Base-by-base conservation (phyloP, 805 yeast species). In the Hanseniaspora lindneri region DNA sequence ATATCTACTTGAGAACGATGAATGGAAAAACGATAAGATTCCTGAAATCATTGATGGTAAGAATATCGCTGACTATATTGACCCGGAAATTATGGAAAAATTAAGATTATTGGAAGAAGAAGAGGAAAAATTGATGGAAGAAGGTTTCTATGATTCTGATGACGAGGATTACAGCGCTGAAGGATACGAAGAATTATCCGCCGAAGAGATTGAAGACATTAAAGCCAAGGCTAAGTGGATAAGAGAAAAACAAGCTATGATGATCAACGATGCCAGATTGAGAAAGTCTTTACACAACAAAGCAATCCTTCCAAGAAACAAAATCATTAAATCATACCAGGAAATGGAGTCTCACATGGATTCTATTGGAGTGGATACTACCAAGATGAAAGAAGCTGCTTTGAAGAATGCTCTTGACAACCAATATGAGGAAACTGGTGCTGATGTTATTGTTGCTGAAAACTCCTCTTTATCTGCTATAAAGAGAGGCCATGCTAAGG, bases 1-100 rank as follows among this genome's bases (percentile, higher is more conserved):
- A 60, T 92, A 94, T 67, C 57, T 92, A 53, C 72, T 92, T 57
- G 98, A 89, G 57, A 89, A 92, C 63, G 97, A 89, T 46, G 94
- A 85, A 55, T 92, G 99, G 99, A 89, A 89, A 75, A 78, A 86
- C 56, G 99, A 92, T 66, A 75, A 82, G 54, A 86, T 92, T 86
- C 99, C 99, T 24, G 99, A 92, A 72, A 75, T 92, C 48, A 71
- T 92, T 63, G 87, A 92, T 61, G 99, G 99, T 68, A 83, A 79
- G 71, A 92, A 92, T 63, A 96, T 92, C 51, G 89, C 87, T 68
- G 99, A 92, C 68, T 92, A 83, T 80, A 74, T 92, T 65, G 99
- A 92, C 61, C 86, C 95, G 37, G 98, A 92, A 57, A 92, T 92
- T 62, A 83, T 87, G 42, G 82, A 85, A 55, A 92, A 92, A 69